Conservation (phyloP, 805 yeast species). For the Candida hispaniensis region DNA sequence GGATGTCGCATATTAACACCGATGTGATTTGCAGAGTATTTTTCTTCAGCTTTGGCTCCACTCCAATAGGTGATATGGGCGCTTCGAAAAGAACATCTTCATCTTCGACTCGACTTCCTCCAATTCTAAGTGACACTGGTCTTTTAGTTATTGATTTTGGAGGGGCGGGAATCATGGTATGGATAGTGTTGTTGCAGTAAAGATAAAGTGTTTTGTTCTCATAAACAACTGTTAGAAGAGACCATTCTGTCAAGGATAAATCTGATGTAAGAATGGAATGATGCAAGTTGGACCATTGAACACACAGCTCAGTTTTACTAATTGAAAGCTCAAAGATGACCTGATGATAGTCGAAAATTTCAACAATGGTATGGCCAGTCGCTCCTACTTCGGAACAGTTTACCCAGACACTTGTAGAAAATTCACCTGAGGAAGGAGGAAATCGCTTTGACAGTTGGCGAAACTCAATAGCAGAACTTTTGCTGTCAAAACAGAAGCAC, state of each 20-base stretch:
- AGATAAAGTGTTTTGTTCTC: constrained; percentile 11
- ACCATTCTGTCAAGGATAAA: constrained; percentile 2
- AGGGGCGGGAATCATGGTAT: constrained; percentile 1
- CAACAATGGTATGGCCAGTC: constrained; percentile 6
- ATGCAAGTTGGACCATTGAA: constrained; percentile 11
- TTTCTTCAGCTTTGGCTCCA: constrained; percentile 1
- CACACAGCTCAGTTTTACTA: constrained; percentile 1
- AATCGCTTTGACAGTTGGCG: constrained; percentile 6
- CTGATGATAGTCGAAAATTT: constrained; percentile 12
- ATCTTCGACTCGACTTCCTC: constrained; percentile 11
- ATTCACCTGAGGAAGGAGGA: constrained; percentile 14
- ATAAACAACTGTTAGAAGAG: constrained; percentile 6
- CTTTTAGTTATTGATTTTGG: constrained; percentile 3
- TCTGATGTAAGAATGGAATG: constrained; percentile 10
- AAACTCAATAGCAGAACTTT: constrained; percentile 4
- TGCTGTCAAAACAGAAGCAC: constrained; percentile 3
- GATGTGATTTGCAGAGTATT: constrained; percentile 3
- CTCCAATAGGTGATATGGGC: too few species aligned
- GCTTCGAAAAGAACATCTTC: too few species aligned
- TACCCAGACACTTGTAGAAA: constrained; percentile 8
- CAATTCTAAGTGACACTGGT: constrained; percentile 2
- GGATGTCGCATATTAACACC: constrained; percentile 3
- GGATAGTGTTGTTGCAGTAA: constrained; percentile 6
- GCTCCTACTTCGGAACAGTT: not conserved
- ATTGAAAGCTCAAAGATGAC: constrained; percentile 9